Conservation (phyloP, 129 eudicot species). For the Flaveria brownii region DNA sequence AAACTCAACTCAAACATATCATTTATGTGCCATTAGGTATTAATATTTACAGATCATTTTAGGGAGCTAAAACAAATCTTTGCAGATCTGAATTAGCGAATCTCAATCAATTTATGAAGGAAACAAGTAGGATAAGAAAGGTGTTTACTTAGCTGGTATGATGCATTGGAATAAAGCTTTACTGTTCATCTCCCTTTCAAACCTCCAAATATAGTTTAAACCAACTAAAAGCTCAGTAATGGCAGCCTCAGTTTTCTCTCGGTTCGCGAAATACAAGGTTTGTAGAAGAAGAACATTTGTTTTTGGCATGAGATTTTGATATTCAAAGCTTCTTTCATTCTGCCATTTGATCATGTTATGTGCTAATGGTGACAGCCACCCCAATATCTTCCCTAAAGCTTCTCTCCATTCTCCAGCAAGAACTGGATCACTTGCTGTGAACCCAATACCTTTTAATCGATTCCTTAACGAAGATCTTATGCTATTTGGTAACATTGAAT, state of each 20-base stretch:
- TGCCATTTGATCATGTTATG: conserved; percentile 98
- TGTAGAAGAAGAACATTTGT: conserved; percentile 68
- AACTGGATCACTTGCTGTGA: conserved; percentile 63
- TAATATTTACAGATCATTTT: conserved; percentile 37
- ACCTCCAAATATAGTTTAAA: conserved; percentile 87
- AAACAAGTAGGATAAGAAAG: neutral
- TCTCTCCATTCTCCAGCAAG: conserved; percentile 93
- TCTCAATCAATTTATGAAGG: conserved; percentile 23
- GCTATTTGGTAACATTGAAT: conserved; percentile 68
- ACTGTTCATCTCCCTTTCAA: conserved; percentile 88
- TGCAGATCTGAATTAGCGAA: conserved; percentile 41
- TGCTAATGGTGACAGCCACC: conserved; percentile 81
- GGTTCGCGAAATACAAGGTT: conserved; percentile 69
- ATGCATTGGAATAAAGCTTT: conserved; percentile 56
- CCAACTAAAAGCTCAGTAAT: conserved; percentile 88
- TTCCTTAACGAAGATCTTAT: conserved; percentile 55
- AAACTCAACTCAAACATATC: conserved; percentile 38
- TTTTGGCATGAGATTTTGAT: conserved; percentile 52
- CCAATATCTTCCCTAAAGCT: conserved; percentile 68
- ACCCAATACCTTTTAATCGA: conserved; percentile 70
- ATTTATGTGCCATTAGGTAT: conserved; percentile 35
- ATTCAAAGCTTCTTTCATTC: conserved; percentile 85
- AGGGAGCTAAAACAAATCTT: conserved; percentile 43
- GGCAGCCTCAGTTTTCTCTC: conserved; percentile 77
- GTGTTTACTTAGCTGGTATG: conserved; percentile 19